phyloP scores from a whole-genome alignment of 73 alveolate genomes.

The Symbiodinium pilosum region DNA sequence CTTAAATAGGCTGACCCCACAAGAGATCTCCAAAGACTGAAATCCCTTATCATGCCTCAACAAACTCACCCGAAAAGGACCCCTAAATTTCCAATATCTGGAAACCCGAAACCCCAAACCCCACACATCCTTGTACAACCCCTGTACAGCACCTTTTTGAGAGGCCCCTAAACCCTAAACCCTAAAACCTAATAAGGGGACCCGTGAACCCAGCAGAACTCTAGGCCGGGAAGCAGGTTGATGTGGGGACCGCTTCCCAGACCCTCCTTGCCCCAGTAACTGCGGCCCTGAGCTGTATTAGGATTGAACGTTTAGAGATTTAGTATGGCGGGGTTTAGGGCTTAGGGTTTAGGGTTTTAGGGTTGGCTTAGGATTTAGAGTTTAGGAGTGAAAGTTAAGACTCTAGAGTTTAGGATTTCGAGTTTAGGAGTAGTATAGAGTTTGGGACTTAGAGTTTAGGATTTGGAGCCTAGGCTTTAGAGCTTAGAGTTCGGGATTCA shows the following conservation, averaged over 20 bases:
- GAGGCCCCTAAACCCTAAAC: not conserved
- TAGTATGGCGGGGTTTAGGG: not conserved
- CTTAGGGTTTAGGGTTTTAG: not conserved
- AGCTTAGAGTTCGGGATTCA: not conserved
- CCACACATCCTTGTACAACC: too few relatives aligned
- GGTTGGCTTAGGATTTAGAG: not conserved
- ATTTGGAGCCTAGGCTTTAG: not conserved
- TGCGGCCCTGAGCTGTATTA: constrained; percentile 9
- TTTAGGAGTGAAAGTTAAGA: not conserved
- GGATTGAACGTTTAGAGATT: not conserved
- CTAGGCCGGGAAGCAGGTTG: constrained; percentile 40
- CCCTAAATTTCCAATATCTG: too few relatives aligned
- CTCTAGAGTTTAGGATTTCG: not conserved
- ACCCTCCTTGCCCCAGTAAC: constrained; percentile 93
- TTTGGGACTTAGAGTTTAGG: not conserved
- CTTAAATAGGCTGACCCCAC: too few relatives aligned
- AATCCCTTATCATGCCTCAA: too few relatives aligned
- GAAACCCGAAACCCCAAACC: not conserved
- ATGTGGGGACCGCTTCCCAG: constrained; percentile 90
- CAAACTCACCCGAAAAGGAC: too few relatives aligned
- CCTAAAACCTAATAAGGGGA: not conserved
- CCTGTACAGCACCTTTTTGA: too few relatives aligned
- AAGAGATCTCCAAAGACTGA: too few relatives aligned
- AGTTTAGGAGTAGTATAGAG: not conserved
- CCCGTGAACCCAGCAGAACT: not conserved